Evolutionary conservation across 345 rosid genomes (phyloP), one percentile per base, ranked within the genome.

Genomic region (Salix purpurea): DNA sequence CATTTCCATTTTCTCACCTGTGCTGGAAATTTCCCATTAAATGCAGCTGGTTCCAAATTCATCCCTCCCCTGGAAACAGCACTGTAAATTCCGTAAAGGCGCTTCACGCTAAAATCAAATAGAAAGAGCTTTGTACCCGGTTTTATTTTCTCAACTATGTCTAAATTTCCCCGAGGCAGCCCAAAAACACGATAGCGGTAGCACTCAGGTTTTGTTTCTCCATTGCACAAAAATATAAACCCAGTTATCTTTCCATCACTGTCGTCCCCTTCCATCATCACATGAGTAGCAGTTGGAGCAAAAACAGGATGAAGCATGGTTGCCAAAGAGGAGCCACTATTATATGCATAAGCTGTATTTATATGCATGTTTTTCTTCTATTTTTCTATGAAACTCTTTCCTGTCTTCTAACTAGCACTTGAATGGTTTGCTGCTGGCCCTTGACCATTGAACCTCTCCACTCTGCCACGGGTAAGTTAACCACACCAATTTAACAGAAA

Each of bases 101-200:
- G 80, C 76, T 84, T 84, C 71, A 76, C 37, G n/a, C 71, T 80
- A 76, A 81, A 84, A 62, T 84, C 84, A 74, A 13, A 84, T 54
- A 84, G 71, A 76, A 84, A 84, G 14, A 81, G 78, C 32, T 76
- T 81, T 18, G 67, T 62, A 37, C 87, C 83, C 0, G 69, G 54
- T 60, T 78, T 58, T 50, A 84, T 74, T 74, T 81, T 81, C 73
- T 65, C 48, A 10, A 76, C 83, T n/a, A 62, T 44, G 32, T 78
- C 80, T 56, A 75, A 16, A 66, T 76, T 52, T 50, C 78, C 82
- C 23, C 21, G 30, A 5, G 83, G 82, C 26, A 81, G 74, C 34
- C 87, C 87, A 3, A 84, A 81, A 74, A 84, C 87, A 76, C 83
- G 87, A 50, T 84, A 73, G 48, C 21, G 71, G 54, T 46, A 84